Percentiles rank a stretch among this genome's conserved stretches.
Evolutionary conservation across 257 asterid species (phyloP).

Genomic region (Paulownia fortunei): DNA sequence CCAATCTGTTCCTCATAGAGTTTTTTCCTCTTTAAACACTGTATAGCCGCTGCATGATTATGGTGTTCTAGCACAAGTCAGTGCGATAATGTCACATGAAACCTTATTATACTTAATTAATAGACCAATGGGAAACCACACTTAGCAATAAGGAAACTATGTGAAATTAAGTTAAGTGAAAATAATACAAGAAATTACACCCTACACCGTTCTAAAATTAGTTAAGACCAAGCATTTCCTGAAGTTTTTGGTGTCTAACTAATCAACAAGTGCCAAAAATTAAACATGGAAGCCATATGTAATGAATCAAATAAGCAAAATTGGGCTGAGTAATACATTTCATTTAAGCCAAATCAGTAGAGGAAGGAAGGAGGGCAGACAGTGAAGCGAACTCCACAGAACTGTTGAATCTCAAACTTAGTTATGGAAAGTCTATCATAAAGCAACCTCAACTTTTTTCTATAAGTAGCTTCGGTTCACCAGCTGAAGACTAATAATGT

Average conservation of each 20-base stretch:
- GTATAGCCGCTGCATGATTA: constrained; percentile 80
- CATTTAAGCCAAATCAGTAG: not conserved
- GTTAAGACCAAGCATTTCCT: not conserved
- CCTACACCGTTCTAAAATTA: not conserved
- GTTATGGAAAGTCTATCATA: not conserved
- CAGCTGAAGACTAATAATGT: not conserved
- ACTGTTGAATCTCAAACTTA: not conserved
- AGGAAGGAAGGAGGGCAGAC: not conserved
- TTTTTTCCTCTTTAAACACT: constrained; percentile 85
- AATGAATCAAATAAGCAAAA: not conserved
- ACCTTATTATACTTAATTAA: not conserved
- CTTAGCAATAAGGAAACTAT: not conserved
- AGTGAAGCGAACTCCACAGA: not conserved
- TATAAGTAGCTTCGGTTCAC: not conserved
- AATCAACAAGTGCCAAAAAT: not conserved
- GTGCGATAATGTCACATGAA: not conserved
- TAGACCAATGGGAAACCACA: not conserved
- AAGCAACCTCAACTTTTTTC: not conserved
- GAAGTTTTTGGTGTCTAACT: not conserved
- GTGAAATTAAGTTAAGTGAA: not conserved
- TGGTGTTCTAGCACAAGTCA: constrained; percentile 22
- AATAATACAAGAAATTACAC: not conserved
- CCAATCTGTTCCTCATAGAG: constrained; percentile 85
- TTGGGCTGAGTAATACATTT: not conserved
- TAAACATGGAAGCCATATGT: not conserved